Conservation (phyloP, 257 asterid species). For the Scutellaria baicalensis region DNA sequence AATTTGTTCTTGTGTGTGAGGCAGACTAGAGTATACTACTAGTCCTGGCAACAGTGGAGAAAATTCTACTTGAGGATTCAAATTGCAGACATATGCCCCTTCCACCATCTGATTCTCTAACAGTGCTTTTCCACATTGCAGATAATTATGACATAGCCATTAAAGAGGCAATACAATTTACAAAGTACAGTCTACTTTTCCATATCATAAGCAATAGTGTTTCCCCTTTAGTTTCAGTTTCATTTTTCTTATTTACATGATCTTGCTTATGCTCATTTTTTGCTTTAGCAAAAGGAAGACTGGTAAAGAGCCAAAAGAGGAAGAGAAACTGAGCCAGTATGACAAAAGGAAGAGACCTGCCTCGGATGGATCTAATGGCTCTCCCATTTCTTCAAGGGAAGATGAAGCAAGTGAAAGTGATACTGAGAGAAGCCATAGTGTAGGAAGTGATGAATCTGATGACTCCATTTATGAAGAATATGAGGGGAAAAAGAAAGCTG, state of each 20-base stretch:
- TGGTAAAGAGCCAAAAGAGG: slow-evolving; percentile 20
- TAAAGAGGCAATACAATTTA: slow-evolving; percentile 50
- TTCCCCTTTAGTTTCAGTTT: background rate
- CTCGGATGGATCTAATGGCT: slow-evolving; percentile 20
- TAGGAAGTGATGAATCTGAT: slow-evolving; percentile 19
- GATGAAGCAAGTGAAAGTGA: slow-evolving; percentile 32
- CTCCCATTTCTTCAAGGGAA: background rate
- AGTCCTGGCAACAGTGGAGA: background rate
- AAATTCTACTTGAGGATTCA: background rate
- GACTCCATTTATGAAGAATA: slow-evolving; percentile 28
- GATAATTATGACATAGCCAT: slow-evolving; percentile 77
- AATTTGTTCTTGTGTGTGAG: background rate
- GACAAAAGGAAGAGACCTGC: slow-evolving; percentile 13
- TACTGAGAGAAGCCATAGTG: slow-evolving; percentile 9
- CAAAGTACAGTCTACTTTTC: slow-evolving; percentile 36
- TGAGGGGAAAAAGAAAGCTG: slow-evolving; percentile 19
- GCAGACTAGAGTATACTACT: background rate
- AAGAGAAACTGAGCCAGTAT: slow-evolving; percentile 14
- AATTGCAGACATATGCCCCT: background rate
- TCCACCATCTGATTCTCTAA: slow-evolving; percentile 2
- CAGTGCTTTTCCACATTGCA: slow-evolving; percentile 30
- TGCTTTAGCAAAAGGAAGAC: slow-evolving; percentile 48
- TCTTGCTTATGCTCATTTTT: background rate
- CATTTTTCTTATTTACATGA: background rate
- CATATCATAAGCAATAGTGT: background rate